Conservation (phyloP, 306 rosid species). For the Fragaria vesca region DNA sequence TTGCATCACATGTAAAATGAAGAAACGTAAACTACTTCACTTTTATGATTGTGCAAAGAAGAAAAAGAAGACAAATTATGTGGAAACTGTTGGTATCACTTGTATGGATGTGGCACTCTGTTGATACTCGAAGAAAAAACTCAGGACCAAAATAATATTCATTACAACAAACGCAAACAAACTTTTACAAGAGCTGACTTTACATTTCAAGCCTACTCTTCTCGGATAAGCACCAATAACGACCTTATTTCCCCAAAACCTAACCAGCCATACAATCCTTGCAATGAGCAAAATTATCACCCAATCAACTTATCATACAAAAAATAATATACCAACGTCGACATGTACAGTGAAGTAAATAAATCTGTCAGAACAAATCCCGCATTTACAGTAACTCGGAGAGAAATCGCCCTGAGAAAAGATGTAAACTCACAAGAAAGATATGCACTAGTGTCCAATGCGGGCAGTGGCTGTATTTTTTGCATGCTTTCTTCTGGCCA, state of each 20-base stretch:
- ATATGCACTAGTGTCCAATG: conserved; percentile 12
- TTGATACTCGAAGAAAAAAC: background rate
- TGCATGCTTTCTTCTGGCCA: conserved; percentile 60
- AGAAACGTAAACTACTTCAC: background rate
- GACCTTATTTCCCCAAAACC: conserved; percentile 29
- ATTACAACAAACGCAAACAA: conserved; percentile 41
- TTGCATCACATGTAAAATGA: background rate
- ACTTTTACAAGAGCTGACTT: conserved; percentile 36
- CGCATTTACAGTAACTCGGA: conserved; percentile 26
- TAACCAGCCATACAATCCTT: conserved; percentile 37
- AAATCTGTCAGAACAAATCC: conserved; percentile 13
- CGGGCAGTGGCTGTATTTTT: conserved; percentile 43
- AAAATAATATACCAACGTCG: conserved; percentile 40
- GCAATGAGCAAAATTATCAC: conserved; percentile 32
- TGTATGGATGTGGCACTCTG: background rate
- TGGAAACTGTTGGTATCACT: background rate
- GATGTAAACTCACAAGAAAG: conserved; percentile 31
- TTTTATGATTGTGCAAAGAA: background rate
- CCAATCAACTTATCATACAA: conserved; percentile 46
- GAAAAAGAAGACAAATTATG: background rate
- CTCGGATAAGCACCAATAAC: conserved; percentile 30
- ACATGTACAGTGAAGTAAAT: conserved; percentile 40
- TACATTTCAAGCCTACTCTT: conserved; percentile 47
- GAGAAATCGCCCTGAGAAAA: conserved; percentile 26
- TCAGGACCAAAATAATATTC: conserved; percentile 26